Evolutionary conservation across 106 monocot species (phyloP).

Genomic region (Acorus gramineus): DNA sequence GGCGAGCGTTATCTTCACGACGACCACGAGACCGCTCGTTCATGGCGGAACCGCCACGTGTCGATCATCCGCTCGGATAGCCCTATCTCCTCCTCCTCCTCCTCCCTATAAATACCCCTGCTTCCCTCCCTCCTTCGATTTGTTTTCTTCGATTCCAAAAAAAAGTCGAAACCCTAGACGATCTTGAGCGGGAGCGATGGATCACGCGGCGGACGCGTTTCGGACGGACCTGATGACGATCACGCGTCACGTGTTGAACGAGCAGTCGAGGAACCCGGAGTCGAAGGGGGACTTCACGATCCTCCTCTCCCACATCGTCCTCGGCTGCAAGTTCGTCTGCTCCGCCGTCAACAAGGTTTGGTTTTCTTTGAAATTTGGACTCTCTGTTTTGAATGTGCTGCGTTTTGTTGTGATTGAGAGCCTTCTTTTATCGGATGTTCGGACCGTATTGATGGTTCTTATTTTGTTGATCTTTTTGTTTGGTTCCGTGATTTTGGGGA

Average conservation of each 20-base stretch:
- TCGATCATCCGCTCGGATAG: conserved; percentile 11
- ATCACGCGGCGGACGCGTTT: conserved; percentile 73
- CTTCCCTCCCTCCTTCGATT: neutral
- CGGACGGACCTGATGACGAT: conserved; percentile 98
- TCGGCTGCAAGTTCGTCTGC: conserved; percentile 99
- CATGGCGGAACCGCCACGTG: conserved; percentile 4
- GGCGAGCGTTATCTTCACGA: conserved; percentile 28
- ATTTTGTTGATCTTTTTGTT: no score
- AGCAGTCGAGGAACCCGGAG: conserved; percentile 72
- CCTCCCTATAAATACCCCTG: neutral
- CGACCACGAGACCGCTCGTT: conserved; percentile 16
- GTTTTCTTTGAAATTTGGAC: neutral
- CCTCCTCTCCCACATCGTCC: conserved; percentile 92
- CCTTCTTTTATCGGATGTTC: no score
- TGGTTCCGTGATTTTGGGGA: no score
- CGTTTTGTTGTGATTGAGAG: no score
- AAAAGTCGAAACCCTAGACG: no score
- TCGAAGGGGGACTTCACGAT: conserved; percentile 82
- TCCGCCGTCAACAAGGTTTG: conserved; percentile 92
- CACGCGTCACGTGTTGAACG: conserved; percentile 82
- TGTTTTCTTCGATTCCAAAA: no score
- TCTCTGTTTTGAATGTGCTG: no score
- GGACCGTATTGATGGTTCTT: no score
- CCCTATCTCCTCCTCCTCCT: conserved; percentile 3
- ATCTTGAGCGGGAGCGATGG: conserved; percentile 25